Evolutionary conservation across 2,329 filamentous ascomycete genomes (phyloP), one percentile per base, ranked within the genome.

Genomic region (Lasiodiplodia sp.): DNA sequence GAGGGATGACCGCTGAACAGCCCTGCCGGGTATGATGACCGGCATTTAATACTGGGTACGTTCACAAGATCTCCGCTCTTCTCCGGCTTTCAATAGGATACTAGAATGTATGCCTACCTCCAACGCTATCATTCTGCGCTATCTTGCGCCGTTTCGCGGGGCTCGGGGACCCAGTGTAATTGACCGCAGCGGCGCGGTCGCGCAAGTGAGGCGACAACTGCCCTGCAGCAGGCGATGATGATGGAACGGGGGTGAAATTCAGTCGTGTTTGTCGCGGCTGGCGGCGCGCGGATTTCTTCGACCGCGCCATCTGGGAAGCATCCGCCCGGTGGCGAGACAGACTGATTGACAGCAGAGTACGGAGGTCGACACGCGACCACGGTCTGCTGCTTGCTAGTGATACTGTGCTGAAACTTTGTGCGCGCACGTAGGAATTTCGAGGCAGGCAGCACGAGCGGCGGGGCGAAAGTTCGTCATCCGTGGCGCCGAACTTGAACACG

Each of bases 231-330:
- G 80, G 78, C 5, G 81, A 81, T 0, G 80, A 79, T 14, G 81
- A 79, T 8, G 80, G 74, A 4, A 82, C 69, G 4, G 81, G 79
- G 0, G 80, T 82, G 73, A 84, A 84, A 60, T 75, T 77, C 23
- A 85, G 74, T 31, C 80, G 80, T 8, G 78, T 78, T 70, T 85
- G 83, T 49, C 78, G 77, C 70, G 65, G 40, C 25, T n/a, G 12
- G 25, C 47, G 66, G 44, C 49, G 66, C 34, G 47, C 25, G 12
- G 56, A 34, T 28, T 57, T 47, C 14, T 28, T 63, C 10, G 65
- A 28, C 16, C 55, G 37, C 44, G 21, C 62, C 63, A 66, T 63
- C 11, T 37, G 14, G 21, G 31, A 16, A 4, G 40, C 16, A 12
- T n/a, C 6, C 10, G 37, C 16, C n/a, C 38, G 28, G 38, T 38